Evolutionary conservation across 164 flowering plant species (phyloP).

Genomic region (Tinospora cordifolia): DNA sequence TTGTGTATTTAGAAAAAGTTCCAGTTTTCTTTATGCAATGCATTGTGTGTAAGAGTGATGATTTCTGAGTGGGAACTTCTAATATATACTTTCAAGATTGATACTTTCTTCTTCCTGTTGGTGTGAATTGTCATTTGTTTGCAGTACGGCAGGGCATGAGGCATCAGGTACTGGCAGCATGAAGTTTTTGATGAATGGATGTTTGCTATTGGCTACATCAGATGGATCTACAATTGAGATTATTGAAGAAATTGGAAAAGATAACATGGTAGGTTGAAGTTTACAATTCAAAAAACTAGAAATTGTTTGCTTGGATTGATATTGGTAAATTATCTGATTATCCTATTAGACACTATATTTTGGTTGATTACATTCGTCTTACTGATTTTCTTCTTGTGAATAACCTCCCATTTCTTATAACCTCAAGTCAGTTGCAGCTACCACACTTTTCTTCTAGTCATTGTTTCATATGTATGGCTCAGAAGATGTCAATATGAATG

Average conservation of each 20-base stretch:
- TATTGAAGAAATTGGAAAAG: conserved; percentile 42
- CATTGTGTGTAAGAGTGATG: not conserved
- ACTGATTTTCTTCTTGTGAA: not conserved
- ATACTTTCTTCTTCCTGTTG: not conserved
- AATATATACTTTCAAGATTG: not conserved
- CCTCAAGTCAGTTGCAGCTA: not conserved
- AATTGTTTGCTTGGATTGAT: not conserved
- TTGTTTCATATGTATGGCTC: not conserved
- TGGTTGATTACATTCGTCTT: no score
- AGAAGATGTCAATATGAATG: not conserved
- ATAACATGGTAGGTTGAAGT: conserved; percentile 35
- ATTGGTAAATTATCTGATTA: not conserved
- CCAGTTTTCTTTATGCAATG: not conserved
- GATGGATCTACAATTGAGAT: conserved; percentile 48
- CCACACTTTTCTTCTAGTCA: not conserved
- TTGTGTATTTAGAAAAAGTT: not conserved
- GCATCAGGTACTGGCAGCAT: conserved; percentile 51
- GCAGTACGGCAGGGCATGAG: conserved; percentile 53
- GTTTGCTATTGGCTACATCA: conserved; percentile 40
- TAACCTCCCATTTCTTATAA: not conserved
- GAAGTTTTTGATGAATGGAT: conserved; percentile 53
- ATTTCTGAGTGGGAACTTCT: not conserved
- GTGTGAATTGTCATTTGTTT: conserved; percentile 6
- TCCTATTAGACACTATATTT: not conserved
- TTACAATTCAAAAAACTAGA: not conserved